Base-by-base conservation (phyloP, 164 flowering plant genomes). In the Berberis vulgaris region DNA sequence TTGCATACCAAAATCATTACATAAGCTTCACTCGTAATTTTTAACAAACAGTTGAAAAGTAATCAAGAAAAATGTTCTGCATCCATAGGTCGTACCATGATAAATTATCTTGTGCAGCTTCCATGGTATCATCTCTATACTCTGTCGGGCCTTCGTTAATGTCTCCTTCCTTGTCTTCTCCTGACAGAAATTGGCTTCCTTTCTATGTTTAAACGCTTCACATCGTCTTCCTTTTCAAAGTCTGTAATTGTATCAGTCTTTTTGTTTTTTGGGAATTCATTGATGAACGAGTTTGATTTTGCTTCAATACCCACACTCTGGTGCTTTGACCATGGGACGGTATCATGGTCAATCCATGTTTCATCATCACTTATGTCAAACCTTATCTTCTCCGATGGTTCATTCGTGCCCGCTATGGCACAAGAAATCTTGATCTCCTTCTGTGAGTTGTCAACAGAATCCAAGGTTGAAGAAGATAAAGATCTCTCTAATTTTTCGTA, bases 101-200 rank as follows among this genome's bases (percentile, higher is more conserved):
- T 45, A 12, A 6, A 4, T 6, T 6, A 49, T 43, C 58, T 43
- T 43, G 6, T 45, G 49, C 49, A 60, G 49, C 58, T 58, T 57
- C 57, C 39, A 6, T 12, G 43, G 41, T 39, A 5, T 39, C 6
- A 6, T 45, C 47, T 59, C 53, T 38, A 10, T 42, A 43, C 66
- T 57, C 26, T 26, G 70, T 62, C 1, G 54, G 4, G 10, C n/a
- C 4, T 52, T 6, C 10, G 7, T 78, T 60, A 71, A 45, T 61
- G 65, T n/a, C 76, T 70, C 43, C 70, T 72, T 46, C 69, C 73
- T 62, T 69, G 57, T 71, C 82, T 83, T 38, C 84, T 83, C 75
- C 90, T 83, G 60, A 81, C 78, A 49, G 91, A 86, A 50, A 81
- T 43, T 39, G 85, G 87, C 68, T 59, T 73, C 74, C 66, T 78